These are phyloP conservation scores for Hippophae gyantsensis DNA, from an alignment of 306 rosid species.

Conservation along the genomic window DNA sequence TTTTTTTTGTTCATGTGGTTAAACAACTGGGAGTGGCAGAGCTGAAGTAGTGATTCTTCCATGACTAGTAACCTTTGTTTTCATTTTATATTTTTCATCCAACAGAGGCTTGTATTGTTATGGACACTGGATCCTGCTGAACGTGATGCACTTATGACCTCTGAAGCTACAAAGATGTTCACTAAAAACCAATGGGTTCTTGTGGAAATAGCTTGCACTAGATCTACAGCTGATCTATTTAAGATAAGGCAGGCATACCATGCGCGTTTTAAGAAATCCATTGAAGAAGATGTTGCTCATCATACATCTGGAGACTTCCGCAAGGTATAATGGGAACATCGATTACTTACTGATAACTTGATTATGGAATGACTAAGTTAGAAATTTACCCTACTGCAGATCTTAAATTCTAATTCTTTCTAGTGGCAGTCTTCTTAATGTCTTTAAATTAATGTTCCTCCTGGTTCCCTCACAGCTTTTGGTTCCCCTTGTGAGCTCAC, in stretches of 20 bases:
- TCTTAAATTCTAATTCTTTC: no score
- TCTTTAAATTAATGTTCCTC: not conserved
- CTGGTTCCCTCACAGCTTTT: slow-evolving; percentile 42
- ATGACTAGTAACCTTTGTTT: not conserved
- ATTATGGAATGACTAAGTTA: not conserved
- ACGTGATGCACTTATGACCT: slow-evolving; percentile 42
- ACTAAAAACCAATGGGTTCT: slow-evolving; percentile 32
- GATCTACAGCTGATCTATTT: slow-evolving; percentile 34
- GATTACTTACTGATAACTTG: not conserved
- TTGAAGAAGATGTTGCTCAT: slow-evolving; percentile 51
- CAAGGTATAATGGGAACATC: slow-evolving; percentile 29
- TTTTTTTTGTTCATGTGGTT: no score
- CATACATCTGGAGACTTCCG: slow-evolving; percentile 51
- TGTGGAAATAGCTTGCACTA: slow-evolving; percentile 42
- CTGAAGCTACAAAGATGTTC: slow-evolving; percentile 38
- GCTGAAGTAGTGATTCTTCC: no score
- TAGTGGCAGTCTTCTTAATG: no score
- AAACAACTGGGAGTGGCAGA: no score
- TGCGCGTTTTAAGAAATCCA: slow-evolving; percentile 41
- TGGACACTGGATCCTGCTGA: slow-evolving; percentile 51
- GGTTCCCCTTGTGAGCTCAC: slow-evolving; percentile 62
- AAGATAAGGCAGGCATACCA: slow-evolving; percentile 42
- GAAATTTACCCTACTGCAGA: not conserved
- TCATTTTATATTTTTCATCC: not conserved
- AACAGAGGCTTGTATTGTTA: slow-evolving; percentile 32